These are phyloP conservation scores for Wickerhamiella lipophila DNA, from an alignment of 805 yeast species.

Conservation along the genomic window DNA sequence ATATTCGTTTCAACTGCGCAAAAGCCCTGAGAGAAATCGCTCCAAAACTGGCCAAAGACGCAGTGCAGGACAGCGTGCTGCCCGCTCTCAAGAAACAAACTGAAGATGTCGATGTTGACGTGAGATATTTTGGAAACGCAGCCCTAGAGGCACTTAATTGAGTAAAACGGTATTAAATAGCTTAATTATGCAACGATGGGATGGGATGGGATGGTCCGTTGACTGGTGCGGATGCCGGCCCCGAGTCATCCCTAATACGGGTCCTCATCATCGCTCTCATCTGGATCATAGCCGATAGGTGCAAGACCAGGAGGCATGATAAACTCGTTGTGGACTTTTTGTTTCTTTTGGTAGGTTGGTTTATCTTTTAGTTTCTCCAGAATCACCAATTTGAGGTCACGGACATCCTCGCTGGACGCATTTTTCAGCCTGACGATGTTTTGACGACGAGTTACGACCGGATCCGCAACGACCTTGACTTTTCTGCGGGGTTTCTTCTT, in stretches of 20 bases:
- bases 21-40: slow-evolving; percentile 58
- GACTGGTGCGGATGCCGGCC: no score
- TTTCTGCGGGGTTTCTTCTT: slow-evolving; percentile 6
- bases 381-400: slow-evolving; percentile 16
- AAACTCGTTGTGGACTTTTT: slow-evolving; percentile 12
- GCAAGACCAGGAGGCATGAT: slow-evolving; percentile 24
- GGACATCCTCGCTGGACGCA: background rate
- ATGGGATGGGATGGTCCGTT: no score
- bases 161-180: background rate
- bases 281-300: slow-evolving; percentile 23
- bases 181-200: background rate
- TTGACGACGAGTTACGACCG: background rate
- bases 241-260: slow-evolving; percentile 22
- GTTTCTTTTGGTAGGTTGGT: slow-evolving; percentile 17
- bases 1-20: slow-evolving; percentile 90
- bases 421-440: slow-evolving; percentile 3
- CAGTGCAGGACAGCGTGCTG: slow-evolving; percentile 41
- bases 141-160: slow-evolving; percentile 36
- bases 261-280: slow-evolving; percentile 19
- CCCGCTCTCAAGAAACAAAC: slow-evolving; percentile 54
- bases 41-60: slow-evolving; percentile 33
- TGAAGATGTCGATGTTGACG: slow-evolving; percentile 76
- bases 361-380: slow-evolving; percentile 13
- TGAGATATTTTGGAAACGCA: slow-evolving; percentile 67
- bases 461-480: background rate